Conservation (phyloP, 805 yeast species). For the Pichia phayaonensis region DNA sequence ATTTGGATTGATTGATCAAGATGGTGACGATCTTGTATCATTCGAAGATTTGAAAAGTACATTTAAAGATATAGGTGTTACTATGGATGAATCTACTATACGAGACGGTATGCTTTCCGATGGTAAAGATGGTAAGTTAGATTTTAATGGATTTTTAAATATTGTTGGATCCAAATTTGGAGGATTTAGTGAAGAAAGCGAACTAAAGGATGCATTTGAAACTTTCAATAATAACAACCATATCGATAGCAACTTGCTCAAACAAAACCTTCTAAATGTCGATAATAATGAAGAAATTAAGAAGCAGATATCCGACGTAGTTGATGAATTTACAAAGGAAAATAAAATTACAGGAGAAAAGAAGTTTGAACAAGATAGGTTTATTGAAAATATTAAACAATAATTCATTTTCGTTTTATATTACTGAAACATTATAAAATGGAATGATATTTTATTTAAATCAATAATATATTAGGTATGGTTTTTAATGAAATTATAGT, state of each 20-base stretch:
- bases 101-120: constrained; percentile 40
- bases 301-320: constrained; percentile 18
- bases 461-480: background rate
- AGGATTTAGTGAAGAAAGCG: constrained; percentile 43
- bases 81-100: constrained; percentile 40
- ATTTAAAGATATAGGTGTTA: constrained; percentile 27
- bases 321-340: constrained; percentile 48
- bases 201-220: constrained; percentile 51
- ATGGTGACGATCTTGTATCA: constrained; percentile 63
- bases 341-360: constrained; percentile 49
- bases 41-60: constrained; percentile 47
- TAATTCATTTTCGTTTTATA: background rate
- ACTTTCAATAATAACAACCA: constrained; percentile 34
- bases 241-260: constrained; percentile 22
- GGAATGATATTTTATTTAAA: too few species aligned
- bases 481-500: background rate
- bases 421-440: too few species aligned
- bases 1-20: constrained; percentile 74
- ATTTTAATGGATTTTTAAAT: constrained; percentile 60
- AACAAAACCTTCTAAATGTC: background rate
- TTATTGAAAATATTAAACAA: constrained; percentile 38
- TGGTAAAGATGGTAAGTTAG: constrained; percentile 39
- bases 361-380: constrained; percentile 53
- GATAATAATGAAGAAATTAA: background rate
- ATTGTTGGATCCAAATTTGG: constrained; percentile 49